phyloP scores from a whole-genome alignment of 345 rosid genomes.

The Iberis pinnata region DNA sequence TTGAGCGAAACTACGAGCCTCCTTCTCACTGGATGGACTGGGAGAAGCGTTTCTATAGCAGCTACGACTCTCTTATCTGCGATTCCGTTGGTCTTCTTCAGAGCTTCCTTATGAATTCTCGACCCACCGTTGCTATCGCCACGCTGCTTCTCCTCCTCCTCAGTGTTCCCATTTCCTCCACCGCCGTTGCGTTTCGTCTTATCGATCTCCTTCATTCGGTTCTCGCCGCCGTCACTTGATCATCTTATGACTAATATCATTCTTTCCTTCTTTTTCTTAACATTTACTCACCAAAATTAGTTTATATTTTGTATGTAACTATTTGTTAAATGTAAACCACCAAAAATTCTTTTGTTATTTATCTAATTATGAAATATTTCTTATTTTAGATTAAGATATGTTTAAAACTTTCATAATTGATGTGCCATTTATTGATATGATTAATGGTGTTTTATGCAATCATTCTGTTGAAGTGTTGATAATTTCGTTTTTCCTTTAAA shows the following conservation, averaged over 20 bases:
- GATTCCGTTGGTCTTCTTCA: slow-evolving; percentile 45
- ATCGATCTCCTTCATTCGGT: slow-evolving; percentile 16
- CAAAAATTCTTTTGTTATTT: slow-evolving; percentile 14
- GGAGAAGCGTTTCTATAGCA: slow-evolving; percentile 51
- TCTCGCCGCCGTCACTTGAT: slow-evolving; percentile 14
- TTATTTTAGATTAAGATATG: slow-evolving; percentile 5
- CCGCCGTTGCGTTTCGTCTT: slow-evolving; percentile 26
- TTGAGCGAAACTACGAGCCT: slow-evolving; percentile 59
- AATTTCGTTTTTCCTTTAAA: too few species aligned
- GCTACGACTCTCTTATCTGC: slow-evolving; percentile 47
- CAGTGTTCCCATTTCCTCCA: slow-evolving; percentile 43
- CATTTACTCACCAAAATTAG: neutral
- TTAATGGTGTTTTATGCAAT: too few species aligned
- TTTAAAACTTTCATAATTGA: neutral
- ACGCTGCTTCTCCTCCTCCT: slow-evolving; percentile 36
- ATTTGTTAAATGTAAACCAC: too few species aligned
- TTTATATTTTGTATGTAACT: neutral
- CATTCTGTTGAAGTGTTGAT: too few species aligned
- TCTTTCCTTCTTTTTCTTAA: neutral
- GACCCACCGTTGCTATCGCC: slow-evolving; percentile 50
- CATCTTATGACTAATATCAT: too few species aligned
- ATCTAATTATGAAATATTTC: too few species aligned
- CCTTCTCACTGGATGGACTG: slow-evolving; percentile 63
- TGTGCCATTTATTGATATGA: too few species aligned
- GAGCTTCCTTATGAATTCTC: slow-evolving; percentile 45